Evolutionary conservation across 148 eudicot species (phyloP).

Genomic region (Amaranthus palmeri): DNA sequence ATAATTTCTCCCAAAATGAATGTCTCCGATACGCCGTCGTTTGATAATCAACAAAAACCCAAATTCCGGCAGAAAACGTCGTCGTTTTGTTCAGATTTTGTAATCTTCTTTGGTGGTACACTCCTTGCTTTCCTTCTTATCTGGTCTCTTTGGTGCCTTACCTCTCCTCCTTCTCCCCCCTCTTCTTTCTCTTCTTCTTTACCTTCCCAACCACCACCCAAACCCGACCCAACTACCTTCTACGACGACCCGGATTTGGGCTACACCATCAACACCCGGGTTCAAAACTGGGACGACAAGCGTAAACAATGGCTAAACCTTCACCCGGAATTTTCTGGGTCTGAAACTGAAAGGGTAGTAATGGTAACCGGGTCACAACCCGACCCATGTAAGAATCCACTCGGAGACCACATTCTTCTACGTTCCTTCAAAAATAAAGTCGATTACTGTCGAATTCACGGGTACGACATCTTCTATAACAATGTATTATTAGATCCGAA

Average conservation of each 20-base stretch:
- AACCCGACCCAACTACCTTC: conserved; percentile 38
- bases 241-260: conserved; percentile 58
- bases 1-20: background rate
- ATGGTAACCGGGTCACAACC: conserved; percentile 82
- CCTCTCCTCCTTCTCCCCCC: conserved; percentile 7
- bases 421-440: conserved; percentile 80
- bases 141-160: conserved; percentile 53
- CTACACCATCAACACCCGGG: conserved; percentile 40
- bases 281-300: conserved; percentile 72
- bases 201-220: background rate
- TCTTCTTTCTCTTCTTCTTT: conserved; percentile 21
- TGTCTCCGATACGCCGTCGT: background rate
- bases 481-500: conserved; percentile 56
- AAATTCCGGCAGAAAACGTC: conserved; percentile 25
- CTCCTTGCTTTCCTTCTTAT: conserved; percentile 40
- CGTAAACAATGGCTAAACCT: conserved; percentile 47
- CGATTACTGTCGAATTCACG: conserved; percentile 82
- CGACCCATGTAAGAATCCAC: conserved; percentile 57
- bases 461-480: conserved; percentile 76
- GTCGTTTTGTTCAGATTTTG: conserved; percentile 28
- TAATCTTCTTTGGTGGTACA: conserved; percentile 36
- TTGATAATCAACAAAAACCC: background rate
- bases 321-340: conserved; percentile 41
- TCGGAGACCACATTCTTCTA: conserved; percentile 65
- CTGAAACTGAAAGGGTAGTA: conserved; percentile 36